Evolutionary conservation across 2,329 filamentous ascomycete species (phyloP).

Genomic region (Colletotrichum gloeosporioides): DNA sequence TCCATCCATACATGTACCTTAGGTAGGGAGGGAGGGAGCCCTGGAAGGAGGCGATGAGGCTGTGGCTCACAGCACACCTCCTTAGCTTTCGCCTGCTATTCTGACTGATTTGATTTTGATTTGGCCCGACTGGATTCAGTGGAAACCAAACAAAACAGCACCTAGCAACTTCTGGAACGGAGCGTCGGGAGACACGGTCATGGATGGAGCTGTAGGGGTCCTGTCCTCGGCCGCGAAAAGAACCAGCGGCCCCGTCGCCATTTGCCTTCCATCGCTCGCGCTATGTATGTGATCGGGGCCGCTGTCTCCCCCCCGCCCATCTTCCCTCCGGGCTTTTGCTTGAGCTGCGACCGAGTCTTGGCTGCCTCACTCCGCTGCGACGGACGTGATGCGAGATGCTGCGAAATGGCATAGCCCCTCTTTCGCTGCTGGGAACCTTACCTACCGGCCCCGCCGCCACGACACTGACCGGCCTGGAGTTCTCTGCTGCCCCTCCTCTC

Average conservation of each 20-base stretch:
- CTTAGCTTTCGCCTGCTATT: neutral
- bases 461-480: neutral
- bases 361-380: neutral
- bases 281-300: neutral
- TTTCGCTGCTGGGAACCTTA: neutral
- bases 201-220: neutral
- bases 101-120: neutral
- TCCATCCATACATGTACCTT: too few relatives aligned
- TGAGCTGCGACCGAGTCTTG: neutral
- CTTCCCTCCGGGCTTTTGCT: neutral
- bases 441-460: neutral
- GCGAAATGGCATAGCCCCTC: conserved; percentile 11
- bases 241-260: neutral
- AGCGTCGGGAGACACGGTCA: neutral
- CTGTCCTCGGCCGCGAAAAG: neutral
- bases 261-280: neutral
- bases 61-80: neutral
- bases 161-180: neutral
- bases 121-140: neutral
- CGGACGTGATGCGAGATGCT: conserved; percentile 2
- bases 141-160: neutral
- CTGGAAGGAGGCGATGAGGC: neutral
- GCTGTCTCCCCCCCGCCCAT: neutral
- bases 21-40: neutral
- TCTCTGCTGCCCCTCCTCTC: neutral